Base-by-base conservation (phyloP, 139 green algal genomes). In the Eudorina sp. region DNA sequence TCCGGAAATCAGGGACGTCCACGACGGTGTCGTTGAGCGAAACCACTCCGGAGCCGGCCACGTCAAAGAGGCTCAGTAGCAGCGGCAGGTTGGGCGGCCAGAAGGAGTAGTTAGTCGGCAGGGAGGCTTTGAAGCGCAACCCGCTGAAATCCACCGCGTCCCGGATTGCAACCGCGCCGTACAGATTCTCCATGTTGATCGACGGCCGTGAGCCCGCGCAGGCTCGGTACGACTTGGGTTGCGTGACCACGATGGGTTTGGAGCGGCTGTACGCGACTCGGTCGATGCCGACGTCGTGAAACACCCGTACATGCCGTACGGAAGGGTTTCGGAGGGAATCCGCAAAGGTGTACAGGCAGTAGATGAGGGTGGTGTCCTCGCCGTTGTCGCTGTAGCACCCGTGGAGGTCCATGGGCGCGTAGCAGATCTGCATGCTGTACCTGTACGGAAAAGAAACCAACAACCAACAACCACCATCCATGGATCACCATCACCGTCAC, bases 261-360 rank as follows among this genome's bases (percentile, higher is more conserved):
- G 18, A 46, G 41, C 31, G 41, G 40, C 48, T 74, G 58, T 62
- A 85, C 8, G 45, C 41, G 27, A 31, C 0, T 9, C 79, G 79
- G 53, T 85, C 79, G 4, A 85, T 3, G n/a, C 79, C 79, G 0
- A 85, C 21, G 38, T 75, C 58, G n/a, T 74, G 38, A 55, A 85
- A 85, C 25, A 85, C 43, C 36, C 78, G 78, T 38, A 58, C n/a
- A 2, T 58, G 5, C 25, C 55, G 55, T 4, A 74, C 60, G n/a
- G 13, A 14, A 14, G 80, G 80, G 80, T 76, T 86, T 11, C 41
- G 29, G 6, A 86, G 27, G 5, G 80, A 70, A 7, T 86, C 80
- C 0, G 80, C 80, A 0, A 86, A 41, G 27, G 80, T 66, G 60
- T 66, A 86, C 29, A 60, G 58, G 53, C 78, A 85, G 25, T 48